Base-by-base conservation (phyloP, 352 stramenopile genomes). In the Pythium phragmiticola region DNA sequence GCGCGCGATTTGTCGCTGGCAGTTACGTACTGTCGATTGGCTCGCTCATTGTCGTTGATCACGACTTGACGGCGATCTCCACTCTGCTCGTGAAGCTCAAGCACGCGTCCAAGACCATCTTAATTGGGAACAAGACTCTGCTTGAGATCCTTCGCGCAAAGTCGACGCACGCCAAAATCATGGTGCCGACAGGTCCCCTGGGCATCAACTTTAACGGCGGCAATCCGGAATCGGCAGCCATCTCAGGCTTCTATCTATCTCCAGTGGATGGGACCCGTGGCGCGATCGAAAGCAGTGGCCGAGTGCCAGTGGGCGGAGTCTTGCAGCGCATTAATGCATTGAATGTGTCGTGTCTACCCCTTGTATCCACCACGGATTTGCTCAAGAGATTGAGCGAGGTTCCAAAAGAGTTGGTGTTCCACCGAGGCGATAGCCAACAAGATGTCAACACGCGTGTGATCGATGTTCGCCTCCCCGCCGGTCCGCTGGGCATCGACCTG, bases 11-110 rank as follows among this genome's bases (percentile, higher is more conserved):
- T 51, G 54, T 87, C 19, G 75, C 76, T 7, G 74, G 70, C 7
- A 85, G 76, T 54, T 77, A 64, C 55, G 82, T 95, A 54, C 60
- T 88, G 43, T 63, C 68, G 13, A 82, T 97, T 43, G 92, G 94
- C 47, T 73, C 77, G 5, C 60, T 89, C 36, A 68, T 82, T 4
- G 80, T 88, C 5, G 87, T 82, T 4, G 56, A 74, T 7, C 65
- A 80, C 41, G 64, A 74, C 21, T 68, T 87, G n/a, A 60, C 52
- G 7, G 66, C 72, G 0, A 72, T 88, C 4, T 83, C 80, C 0
- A 47, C 52, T 17, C 33, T 89, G 26, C 63, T 89, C 2, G 43
- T 58, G 7, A 88, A 89, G 60, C 61, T 89, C 5, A 73, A 74
- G 33, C 30, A 75, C 12, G 37, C 55, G 3, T 23, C 56, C 1